Evolutionary conservation across 352 stramenopile species (phyloP).

Genomic region (Blastocystis sp.): DNA sequence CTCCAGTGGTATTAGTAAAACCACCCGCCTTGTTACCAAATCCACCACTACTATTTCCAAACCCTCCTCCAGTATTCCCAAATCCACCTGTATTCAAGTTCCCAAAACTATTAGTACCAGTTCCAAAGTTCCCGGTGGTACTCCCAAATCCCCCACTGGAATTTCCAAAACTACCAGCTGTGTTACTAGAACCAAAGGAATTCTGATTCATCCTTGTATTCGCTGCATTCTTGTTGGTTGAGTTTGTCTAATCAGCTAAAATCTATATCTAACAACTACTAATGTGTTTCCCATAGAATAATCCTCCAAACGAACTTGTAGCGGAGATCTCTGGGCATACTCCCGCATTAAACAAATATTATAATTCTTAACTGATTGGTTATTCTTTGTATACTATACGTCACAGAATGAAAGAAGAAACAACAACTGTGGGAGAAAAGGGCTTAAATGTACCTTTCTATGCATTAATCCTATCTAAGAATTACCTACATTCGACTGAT

Average conservation of each 20-base stretch:
- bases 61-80: background rate
- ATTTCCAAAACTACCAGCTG: background rate
- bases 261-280: background rate
- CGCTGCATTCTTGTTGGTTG: background rate
- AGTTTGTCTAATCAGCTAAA: background rate
- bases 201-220: background rate
- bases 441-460: constrained; percentile 31
- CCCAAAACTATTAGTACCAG: background rate
- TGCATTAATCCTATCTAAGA: background rate
- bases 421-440: background rate
- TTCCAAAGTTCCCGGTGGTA: background rate
- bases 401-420: background rate
- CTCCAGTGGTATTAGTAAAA: background rate
- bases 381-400: constrained; percentile 44
- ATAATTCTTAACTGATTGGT: constrained; percentile 17
- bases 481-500: background rate
- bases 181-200: background rate
- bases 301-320: constrained; percentile 51
- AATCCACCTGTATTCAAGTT: background rate
- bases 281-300: background rate
- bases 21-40: constrained; percentile 11
- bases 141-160: background rate
- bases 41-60: background rate
- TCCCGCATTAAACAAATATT: constrained; percentile 17
- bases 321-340: background rate